phyloP scores from a whole-genome alignment of 1,284 basidiomycete genomes.

The Tilletia walkeri region DNA sequence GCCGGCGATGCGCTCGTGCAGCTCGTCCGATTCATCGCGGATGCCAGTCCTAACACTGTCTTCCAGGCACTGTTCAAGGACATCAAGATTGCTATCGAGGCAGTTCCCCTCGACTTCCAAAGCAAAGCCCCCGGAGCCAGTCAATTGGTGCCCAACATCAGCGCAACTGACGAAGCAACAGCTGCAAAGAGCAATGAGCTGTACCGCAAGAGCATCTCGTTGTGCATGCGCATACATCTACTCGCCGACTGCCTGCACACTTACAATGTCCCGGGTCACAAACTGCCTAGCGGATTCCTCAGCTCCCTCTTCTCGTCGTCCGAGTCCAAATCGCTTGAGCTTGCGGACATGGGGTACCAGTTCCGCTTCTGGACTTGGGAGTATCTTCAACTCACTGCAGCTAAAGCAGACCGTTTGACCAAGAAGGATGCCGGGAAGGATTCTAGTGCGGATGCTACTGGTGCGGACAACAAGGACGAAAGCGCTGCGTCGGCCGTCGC shows the following conservation, averaged over 20 bases:
- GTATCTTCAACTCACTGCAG: slow-evolving; percentile 70
- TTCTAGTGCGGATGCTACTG: not conserved
- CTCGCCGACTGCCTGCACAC: slow-evolving; percentile 85
- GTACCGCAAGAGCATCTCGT: slow-evolving; percentile 74
- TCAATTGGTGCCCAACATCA: slow-evolving; percentile 20
- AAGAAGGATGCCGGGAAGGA: not conserved
- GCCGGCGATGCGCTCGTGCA: slow-evolving; percentile 59
- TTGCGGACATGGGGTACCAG: slow-evolving; percentile 69
- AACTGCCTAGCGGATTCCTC: slow-evolving; percentile 61
- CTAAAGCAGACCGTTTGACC: not conserved
- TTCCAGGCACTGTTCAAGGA: slow-evolving; percentile 71
- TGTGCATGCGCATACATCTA: slow-evolving; percentile 76
- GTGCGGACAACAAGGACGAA: not conserved
- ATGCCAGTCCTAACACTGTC: slow-evolving; percentile 76
- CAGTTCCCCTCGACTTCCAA: slow-evolving; percentile 65
- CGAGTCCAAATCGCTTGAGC: slow-evolving; percentile 8
- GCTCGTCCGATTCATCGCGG: slow-evolving; percentile 86
- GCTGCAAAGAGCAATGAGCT: slow-evolving; percentile 62
- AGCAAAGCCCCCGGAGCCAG: not conserved
- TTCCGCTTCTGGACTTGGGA: slow-evolving; percentile 85
- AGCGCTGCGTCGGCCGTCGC: not conserved
- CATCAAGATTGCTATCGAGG: slow-evolving; percentile 69
- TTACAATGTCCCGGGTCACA: slow-evolving; percentile 78
- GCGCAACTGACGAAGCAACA: slow-evolving; percentile 31
- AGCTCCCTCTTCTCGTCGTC: slow-evolving; percentile 8